Conservation (phyloP, 306 rosid species). For the Casuarina glauca region DNA sequence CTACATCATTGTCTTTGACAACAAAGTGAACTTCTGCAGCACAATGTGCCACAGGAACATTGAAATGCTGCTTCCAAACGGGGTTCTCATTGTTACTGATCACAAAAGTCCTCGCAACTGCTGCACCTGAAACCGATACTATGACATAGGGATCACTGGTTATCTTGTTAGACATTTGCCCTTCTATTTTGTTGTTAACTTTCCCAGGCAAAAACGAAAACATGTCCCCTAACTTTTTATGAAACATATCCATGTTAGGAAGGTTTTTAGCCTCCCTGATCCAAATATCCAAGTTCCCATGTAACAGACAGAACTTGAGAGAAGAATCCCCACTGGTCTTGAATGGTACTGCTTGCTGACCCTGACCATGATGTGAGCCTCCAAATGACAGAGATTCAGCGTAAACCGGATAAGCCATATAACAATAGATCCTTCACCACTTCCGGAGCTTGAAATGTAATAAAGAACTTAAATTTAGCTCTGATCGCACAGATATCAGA, state of each 20-base stretch:
- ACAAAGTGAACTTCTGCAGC: slow-evolving; percentile 76
- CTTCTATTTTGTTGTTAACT: slow-evolving; percentile 35
- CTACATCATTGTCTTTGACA: slow-evolving; percentile 71
- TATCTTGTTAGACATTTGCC: slow-evolving; percentile 29
- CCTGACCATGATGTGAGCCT: slow-evolving; percentile 64
- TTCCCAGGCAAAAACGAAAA: slow-evolving; percentile 40
- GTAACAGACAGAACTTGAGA: slow-evolving; percentile 52
- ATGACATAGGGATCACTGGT: slow-evolving; percentile 91
- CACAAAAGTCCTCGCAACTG: slow-evolving; percentile 78
- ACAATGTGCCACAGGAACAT: slow-evolving; percentile 76
- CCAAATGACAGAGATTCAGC: slow-evolving; percentile 57
- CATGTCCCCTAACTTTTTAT: slow-evolving; percentile 55
- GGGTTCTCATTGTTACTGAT: slow-evolving; percentile 68
- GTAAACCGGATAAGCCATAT: slow-evolving; percentile 46
- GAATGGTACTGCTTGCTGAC: slow-evolving; percentile 54
- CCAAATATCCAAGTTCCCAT: slow-evolving; percentile 70
- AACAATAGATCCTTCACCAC: not conserved
- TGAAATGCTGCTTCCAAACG: slow-evolving; percentile 77
- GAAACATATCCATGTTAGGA: slow-evolving; percentile 78
- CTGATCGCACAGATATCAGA: too few species aligned
- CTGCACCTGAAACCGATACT: slow-evolving; percentile 60
- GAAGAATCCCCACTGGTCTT: slow-evolving; percentile 43
- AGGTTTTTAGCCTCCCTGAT: slow-evolving; percentile 63
- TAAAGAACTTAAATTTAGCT: not conserved
- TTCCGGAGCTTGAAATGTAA: not conserved